These are phyloP conservation scores for Penicillium pancosmium DNA, from an alignment of 495 filamentous ascomycete species.

Conservation along the genomic window DNA sequence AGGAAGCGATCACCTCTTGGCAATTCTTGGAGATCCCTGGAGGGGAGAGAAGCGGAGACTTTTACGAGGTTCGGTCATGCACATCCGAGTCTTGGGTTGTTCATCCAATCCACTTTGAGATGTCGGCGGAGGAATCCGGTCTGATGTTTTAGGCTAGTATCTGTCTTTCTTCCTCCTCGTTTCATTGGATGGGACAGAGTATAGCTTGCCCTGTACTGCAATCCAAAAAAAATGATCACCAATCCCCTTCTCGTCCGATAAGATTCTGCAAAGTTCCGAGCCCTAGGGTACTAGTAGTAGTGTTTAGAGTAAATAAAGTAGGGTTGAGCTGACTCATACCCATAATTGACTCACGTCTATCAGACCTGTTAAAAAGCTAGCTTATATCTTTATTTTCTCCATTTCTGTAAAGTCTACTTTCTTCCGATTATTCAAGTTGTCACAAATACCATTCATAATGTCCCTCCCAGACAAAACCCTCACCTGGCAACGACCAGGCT, in stretches of 20 bases:
- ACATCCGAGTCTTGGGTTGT: no score
- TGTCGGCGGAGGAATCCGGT: not conserved
- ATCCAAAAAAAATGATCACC: not conserved
- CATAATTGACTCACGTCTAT: not conserved
- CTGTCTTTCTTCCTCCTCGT: no score
- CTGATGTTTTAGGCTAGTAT: no score
- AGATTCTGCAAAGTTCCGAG: no score
- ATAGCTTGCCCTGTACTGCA: not conserved
- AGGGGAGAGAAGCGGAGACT: not conserved
- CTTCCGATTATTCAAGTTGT: no score
- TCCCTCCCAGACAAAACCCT: not conserved
- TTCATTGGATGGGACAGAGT: not conserved
- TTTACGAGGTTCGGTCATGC: not conserved
- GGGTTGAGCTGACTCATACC: not conserved
- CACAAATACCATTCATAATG: not conserved
- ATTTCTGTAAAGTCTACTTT: no score
- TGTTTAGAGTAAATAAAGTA: no score
- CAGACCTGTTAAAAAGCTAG: no score
- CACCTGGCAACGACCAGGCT: slow-evolving; percentile 18
- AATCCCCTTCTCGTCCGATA: not conserved
- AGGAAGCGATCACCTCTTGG: not conserved
- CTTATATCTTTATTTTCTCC: no score
- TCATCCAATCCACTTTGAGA: not conserved
- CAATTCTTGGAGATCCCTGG: not conserved
- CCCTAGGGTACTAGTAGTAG: no score